Base-by-base conservation (phyloP, 345 rosid species). In the Salix udensis region DNA sequence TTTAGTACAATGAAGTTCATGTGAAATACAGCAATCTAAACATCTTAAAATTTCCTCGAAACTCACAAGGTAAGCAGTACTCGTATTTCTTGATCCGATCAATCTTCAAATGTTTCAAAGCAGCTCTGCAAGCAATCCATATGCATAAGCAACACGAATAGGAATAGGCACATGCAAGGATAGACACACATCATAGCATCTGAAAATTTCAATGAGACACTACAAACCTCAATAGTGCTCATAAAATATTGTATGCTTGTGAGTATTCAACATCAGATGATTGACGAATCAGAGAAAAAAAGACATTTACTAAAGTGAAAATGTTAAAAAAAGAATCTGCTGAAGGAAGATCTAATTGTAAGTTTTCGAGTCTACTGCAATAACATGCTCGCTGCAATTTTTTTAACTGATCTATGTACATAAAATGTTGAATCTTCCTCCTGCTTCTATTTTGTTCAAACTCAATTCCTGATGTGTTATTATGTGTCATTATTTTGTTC, bases 51-150 rank as follows among this genome's bases (percentile, higher is more conserved):
- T 52, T 24, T 70, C 66, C 31, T 81, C 48, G n/a, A 77, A 80
- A 92, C 98, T 94, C 80, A 96, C 99, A 94, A 75, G 99, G 99
- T 74, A 96, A 79, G 87, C 97, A 92, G 77, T 96, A 96, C 81
- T 94, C 98, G 34, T 85, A 96, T 87, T 91, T 89, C 88, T 96
- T 96, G 76, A 96, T 62, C 3, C 87, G 94, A 10, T 94, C 99
- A 83, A 89, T 83, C 88, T 96, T 96, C 90, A 96, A 76, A 76
- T 86, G 97, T 82, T 87, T 92, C 82, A 96, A 82, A 88, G 99
- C 97, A 82, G 91, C 76, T 87, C 99, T 96, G 88, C 88, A 86
- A 72, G 74, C 48, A 75, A 74, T 18, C 72, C 70, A 84, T 68
- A 62, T 65, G 67, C 58, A 48, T 64, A 37, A 66, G 70, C n/a